Base-by-base conservation (phyloP, 257 asterid genomes). In the Fraxinus anomala region DNA sequence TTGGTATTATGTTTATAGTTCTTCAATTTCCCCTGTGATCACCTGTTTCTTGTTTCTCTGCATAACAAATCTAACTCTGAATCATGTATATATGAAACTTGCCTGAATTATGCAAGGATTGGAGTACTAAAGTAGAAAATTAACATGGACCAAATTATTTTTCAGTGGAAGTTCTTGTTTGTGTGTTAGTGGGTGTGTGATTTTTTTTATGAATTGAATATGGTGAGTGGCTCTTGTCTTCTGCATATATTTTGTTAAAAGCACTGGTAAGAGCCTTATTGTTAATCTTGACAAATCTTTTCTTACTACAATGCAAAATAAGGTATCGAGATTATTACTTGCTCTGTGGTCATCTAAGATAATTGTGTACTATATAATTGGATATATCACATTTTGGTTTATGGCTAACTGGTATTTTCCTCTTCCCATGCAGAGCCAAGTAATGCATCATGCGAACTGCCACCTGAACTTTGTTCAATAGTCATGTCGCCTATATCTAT, bases 401-500 rank as follows among this genome's bases (percentile, higher is more conserved):
- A 5, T 44, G 67, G n/a, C 66, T 79, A 36, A 40, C 42, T 33
- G 14, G 3, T 42, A 78, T 69, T 69, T 78, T 8, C 34, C 65
- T 33, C 2, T 51, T 80, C 70, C 28, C 59, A 44, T 72, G 85
- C 87, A 92, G 99, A 87, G 68, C 39, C 83, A 73, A 82, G 88
- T 28, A 79, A 83, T 28, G 75, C 81, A 31, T 74, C 89, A 0
- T 88, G 81, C 33, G 97, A 91, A 72, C 84, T 94, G 81, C 99
- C 99, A 26, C 97, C 94, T 10, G 98, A 94, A 83, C 86, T 92
- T 31, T 92, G 97, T 82, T 72, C 19, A 21, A 77, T 94, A 14
- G 11, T 92, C 76, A 89, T 91, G 96, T 81, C 96, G 2, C 96
- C 97, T 8, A 54, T 94, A 63, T 82, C 92, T 4, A 44, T 87